Evolutionary conservation across 257 asterid species (phyloP).

Genomic region (Thymus mandschuricus): DNA sequence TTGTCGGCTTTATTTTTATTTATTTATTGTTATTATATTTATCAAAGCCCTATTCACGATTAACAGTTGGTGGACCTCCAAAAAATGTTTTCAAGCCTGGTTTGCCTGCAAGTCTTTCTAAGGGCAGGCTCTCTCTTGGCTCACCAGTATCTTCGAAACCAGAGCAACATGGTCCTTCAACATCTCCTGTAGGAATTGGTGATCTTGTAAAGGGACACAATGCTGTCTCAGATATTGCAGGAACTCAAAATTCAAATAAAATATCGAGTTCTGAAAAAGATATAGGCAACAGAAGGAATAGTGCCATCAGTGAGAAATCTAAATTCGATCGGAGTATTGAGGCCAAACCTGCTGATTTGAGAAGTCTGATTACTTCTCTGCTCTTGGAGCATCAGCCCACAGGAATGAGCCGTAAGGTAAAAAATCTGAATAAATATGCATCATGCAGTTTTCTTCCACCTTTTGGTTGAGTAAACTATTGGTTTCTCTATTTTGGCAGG

Average conservation of each 20-base stretch:
- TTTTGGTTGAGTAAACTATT: slow-evolving; percentile 22
- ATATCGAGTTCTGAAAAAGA: slow-evolving; percentile 62
- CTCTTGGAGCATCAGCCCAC: slow-evolving; percentile 69
- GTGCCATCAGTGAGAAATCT: slow-evolving; percentile 51
- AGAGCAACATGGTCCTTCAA: slow-evolving; percentile 58
- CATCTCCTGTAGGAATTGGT: slow-evolving; percentile 61
- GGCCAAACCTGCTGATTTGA: slow-evolving; percentile 64
- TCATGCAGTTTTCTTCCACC: slow-evolving; percentile 23
- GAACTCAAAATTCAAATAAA: slow-evolving; percentile 47
- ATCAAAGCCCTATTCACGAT: slow-evolving; percentile 24
- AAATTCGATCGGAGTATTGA: slow-evolving; percentile 44
- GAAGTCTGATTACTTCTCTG: slow-evolving; percentile 64
- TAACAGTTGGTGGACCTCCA: slow-evolving; percentile 63
- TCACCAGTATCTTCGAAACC: slow-evolving; percentile 73
- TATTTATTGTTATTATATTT: slow-evolving; percentile 5
- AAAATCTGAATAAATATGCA: slow-evolving; percentile 7
- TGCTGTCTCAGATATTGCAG: slow-evolving; percentile 44
- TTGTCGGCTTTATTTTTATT: slow-evolving; percentile 2
- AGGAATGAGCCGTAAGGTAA: slow-evolving; percentile 90
- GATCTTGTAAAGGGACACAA: slow-evolving; percentile 55
- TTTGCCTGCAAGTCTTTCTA: slow-evolving; percentile 55
- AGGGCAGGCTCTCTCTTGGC: slow-evolving; percentile 60
- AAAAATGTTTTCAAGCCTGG: slow-evolving; percentile 62
- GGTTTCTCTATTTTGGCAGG: slow-evolving; percentile 47
- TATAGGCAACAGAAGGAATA: slow-evolving; percentile 44